phyloP scores from a whole-genome alignment of 805 yeast species.

The Cyberlindnera veronae region DNA sequence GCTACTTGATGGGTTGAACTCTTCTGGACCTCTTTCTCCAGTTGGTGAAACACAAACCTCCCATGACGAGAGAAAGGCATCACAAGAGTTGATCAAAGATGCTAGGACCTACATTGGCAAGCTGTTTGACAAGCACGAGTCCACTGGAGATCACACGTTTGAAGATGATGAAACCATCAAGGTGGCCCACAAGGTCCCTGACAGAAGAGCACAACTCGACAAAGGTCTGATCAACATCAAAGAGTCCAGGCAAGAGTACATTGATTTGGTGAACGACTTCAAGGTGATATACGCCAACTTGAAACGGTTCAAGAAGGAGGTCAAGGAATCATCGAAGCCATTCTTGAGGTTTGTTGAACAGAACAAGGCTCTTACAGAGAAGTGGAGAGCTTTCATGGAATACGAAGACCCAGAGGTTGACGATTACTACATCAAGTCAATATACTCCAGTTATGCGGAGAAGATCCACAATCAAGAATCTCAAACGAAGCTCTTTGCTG shows the following conservation, averaged over 20 bases:
- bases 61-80: neutral
- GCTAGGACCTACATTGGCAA: neutral
- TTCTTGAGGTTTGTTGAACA: conserved; percentile 9
- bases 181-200: neutral
- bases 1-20: conserved; percentile 13
- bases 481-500: conserved; percentile 26
- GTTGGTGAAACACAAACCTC: neutral
- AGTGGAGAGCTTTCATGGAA: conserved; percentile 32
- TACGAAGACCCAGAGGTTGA: conserved; percentile 20
- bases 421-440: conserved; percentile 25
- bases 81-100: neutral
- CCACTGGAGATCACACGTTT: no score
- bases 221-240: neutral
- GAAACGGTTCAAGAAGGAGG: conserved; percentile 18
- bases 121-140: no score
- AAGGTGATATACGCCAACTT: conserved; percentile 13
- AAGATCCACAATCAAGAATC: conserved; percentile 27
- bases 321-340: conserved; percentile 15
- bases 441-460: conserved; percentile 28
- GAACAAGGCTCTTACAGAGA: conserved; percentile 20
- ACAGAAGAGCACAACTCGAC: neutral
- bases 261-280: conserved; percentile 10
- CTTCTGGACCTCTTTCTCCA: neutral
- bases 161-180: no score
- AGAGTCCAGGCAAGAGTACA: conserved; percentile 7